Percentiles rank a stretch among this genome's conserved stretches.
Evolutionary conservation across 2,329 filamentous ascomycete species (phyloP).

Genomic region (Nannizzia gypsea): DNA sequence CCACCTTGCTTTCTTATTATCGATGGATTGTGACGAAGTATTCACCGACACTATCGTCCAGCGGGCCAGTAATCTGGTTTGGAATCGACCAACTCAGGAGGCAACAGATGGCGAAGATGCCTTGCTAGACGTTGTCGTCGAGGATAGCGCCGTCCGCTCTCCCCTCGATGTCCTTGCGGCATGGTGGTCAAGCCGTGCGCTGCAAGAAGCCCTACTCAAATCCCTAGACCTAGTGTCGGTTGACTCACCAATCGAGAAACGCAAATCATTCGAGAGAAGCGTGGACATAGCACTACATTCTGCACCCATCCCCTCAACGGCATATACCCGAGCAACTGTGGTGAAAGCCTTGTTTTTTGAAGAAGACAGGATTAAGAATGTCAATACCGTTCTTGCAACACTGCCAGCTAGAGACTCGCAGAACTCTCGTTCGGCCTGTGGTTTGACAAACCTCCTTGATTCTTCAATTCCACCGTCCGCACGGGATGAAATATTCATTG

Average conservation of each 20-base stretch:
- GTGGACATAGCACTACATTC: slow-evolving; percentile 59
- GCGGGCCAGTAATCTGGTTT: slow-evolving; percentile 78
- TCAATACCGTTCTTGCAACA: slow-evolving; percentile 43
- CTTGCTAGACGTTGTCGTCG: slow-evolving; percentile 70
- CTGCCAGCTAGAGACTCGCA: slow-evolving; percentile 31
- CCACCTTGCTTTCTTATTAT: slow-evolving; percentile 62
- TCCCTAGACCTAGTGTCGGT: slow-evolving; percentile 48
- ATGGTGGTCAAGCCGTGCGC: slow-evolving; percentile 69
- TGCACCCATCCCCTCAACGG: slow-evolving; percentile 67
- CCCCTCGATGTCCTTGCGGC: slow-evolving; percentile 82
- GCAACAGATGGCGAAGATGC: slow-evolving; percentile 52
- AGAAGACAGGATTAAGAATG: slow-evolving; percentile 39
- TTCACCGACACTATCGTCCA: slow-evolving; percentile 67
- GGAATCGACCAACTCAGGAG: slow-evolving; percentile 65
- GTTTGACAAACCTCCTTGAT: slow-evolving; percentile 37
- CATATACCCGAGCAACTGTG: slow-evolving; percentile 47
- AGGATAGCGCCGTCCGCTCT: slow-evolving; percentile 72
- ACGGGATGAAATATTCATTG: slow-evolving; percentile 44
- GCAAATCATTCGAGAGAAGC: slow-evolving; percentile 37
- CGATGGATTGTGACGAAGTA: slow-evolving; percentile 71
- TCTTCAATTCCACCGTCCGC: slow-evolving; percentile 41
- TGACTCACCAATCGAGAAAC: slow-evolving; percentile 24
- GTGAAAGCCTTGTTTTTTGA: slow-evolving; percentile 49
- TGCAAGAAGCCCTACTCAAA: slow-evolving; percentile 57
- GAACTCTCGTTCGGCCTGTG: slow-evolving; percentile 17